Evolutionary conservation across 768 basidiomycete genomes (phyloP).

Genomic region (Mycena polygramma): DNA sequence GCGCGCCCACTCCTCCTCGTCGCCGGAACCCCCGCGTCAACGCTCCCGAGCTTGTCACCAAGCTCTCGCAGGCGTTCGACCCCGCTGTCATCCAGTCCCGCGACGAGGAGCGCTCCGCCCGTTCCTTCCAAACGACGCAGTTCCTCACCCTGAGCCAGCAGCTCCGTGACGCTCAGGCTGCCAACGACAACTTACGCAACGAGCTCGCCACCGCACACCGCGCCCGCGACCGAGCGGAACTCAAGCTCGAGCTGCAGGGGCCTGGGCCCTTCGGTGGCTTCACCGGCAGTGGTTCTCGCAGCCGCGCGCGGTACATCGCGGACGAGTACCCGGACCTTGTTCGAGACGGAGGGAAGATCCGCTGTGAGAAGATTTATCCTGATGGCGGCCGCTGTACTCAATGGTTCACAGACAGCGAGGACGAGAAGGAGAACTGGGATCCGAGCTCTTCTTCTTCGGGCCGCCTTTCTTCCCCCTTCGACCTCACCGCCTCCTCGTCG

Average conservation of each 20-base stretch:
- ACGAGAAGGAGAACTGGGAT: conserved; percentile 9
- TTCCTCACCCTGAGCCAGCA: conserved; percentile 11
- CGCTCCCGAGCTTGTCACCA: conserved; percentile 11
- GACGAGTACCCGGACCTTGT: neutral
- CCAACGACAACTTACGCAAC: conserved; percentile 19
- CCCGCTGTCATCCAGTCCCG: neutral
- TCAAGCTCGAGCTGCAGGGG: conserved; percentile 20
- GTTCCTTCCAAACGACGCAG: conserved; percentile 19
- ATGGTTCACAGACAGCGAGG: conserved; percentile 16
- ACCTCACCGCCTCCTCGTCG: neutral
- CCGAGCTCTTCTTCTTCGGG: neutral
- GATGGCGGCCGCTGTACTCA: conserved; percentile 9
- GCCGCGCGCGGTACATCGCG: neutral
- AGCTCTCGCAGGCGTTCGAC: conserved; percentile 1
- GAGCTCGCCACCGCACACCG: neutral
- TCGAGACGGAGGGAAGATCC: conserved; percentile 7
- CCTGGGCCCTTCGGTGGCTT: neutral
- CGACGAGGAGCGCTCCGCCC: conserved; percentile 12
- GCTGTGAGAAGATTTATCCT: conserved; percentile 21
- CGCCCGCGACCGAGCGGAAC: conserved; percentile 32
- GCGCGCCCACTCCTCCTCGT: conserved; percentile 16
- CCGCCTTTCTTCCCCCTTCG: too few relatives aligned
- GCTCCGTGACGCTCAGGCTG: conserved; percentile 21
- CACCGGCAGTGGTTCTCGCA: neutral
- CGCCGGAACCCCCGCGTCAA: neutral